Evolutionary conservation across 2,329 filamentous ascomycete species (phyloP).

Genomic region (Colletotrichum sp.): DNA sequence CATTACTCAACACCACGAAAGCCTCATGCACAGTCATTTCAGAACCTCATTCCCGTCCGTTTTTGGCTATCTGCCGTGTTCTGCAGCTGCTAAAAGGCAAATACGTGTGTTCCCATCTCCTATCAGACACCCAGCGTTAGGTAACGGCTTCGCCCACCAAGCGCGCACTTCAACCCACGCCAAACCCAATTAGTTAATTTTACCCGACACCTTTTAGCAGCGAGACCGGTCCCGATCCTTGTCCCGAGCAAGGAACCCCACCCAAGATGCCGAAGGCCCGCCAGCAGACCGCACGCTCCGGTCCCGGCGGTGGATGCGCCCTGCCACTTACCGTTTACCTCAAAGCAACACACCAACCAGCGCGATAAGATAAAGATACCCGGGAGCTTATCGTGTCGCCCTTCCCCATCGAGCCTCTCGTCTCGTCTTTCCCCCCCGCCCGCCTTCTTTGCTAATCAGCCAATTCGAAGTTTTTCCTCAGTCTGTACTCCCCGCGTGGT

Average conservation of each 20-base stretch:
- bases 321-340: not conserved
- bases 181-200: not conserved
- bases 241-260: not conserved
- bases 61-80: not conserved
- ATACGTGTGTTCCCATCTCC: not conserved
- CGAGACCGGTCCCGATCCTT: not conserved
- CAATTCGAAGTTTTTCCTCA: not conserved
- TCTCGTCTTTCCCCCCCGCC: not conserved
- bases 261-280: not conserved
- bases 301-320: not conserved
- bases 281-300: not conserved
- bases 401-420: constrained; percentile 12
- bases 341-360: not conserved
- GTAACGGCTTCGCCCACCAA: not conserved
- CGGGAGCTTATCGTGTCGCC: constrained; percentile 17
- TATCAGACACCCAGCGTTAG: not conserved
- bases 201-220: not conserved
- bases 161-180: not conserved
- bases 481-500: not conserved
- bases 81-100: not conserved
- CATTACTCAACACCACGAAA: not conserved
- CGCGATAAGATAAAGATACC: constrained; percentile 16
- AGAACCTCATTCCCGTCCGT: not conserved
- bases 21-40: not conserved
- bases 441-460: not conserved